phyloP scores from a whole-genome alignment of 2,329 filamentous ascomycete species.

The Sporothrix dimorphospora region DNA sequence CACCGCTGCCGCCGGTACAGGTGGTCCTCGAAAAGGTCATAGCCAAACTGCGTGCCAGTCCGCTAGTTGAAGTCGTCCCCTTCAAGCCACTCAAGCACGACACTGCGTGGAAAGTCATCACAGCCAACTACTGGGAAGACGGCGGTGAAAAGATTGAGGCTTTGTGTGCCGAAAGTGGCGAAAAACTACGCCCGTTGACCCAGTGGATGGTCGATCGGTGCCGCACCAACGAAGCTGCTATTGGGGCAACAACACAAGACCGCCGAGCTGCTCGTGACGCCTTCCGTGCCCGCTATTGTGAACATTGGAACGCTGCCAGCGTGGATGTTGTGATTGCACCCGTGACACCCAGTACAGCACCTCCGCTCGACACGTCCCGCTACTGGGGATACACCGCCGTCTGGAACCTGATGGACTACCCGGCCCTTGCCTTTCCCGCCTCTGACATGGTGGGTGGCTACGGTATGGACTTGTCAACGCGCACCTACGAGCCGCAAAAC shows the following conservation, averaged over 20 bases:
- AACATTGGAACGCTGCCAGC: not conserved
- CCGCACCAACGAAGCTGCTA: not conserved
- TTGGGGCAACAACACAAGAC: not conserved
- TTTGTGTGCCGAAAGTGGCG: not conserved
- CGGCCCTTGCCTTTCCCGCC: not conserved
- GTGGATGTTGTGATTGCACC: not conserved
- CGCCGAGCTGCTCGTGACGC: not conserved
- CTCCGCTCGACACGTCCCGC: not conserved
- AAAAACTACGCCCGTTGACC: not conserved
- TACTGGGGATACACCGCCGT: not conserved
- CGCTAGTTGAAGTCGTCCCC: not conserved
- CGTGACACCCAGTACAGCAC: not conserved
- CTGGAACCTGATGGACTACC: not conserved
- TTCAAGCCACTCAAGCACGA: not conserved
- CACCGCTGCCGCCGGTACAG: not conserved
- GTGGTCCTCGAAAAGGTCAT: not conserved
- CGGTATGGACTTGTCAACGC: not conserved
- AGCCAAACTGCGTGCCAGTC: not conserved
- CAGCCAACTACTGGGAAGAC: conserved; percentile 8
- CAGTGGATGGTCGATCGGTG: not conserved
- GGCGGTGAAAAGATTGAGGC: not conserved
- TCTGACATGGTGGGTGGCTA: not conserved
- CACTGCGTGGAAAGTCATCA: not conserved
- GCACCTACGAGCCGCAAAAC: not conserved
- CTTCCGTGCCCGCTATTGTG: not conserved